A percentile compares a stretch with the other conserved stretches of the same genome.
These are phyloP conservation scores for Trifolium subterraneum DNA, from an alignment of 306 rosid genomes.

Conservation along the genomic window DNA sequence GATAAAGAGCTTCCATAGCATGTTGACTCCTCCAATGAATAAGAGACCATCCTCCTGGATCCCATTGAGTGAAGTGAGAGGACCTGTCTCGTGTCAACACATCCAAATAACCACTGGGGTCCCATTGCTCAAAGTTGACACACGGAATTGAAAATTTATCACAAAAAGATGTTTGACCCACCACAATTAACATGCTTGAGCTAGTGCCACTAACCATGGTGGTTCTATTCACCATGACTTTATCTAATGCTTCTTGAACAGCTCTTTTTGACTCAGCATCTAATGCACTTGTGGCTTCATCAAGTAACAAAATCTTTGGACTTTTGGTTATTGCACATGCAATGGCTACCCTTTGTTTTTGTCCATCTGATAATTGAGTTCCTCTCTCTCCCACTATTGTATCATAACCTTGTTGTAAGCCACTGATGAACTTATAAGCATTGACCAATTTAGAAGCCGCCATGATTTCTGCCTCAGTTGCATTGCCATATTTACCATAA, in stretches of 20 bases:
- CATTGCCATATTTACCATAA: conserved; percentile 77
- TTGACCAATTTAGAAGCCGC: conserved; percentile 78
- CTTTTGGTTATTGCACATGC: conserved; percentile 81
- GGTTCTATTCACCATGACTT: conserved; percentile 77
- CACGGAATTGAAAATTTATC: too few species aligned
- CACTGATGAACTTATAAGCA: conserved; percentile 82
- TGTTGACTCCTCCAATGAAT: too few species aligned
- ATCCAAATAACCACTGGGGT: too few species aligned
- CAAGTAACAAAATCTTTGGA: conserved; percentile 77
- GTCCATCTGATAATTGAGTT: conserved; percentile 82
- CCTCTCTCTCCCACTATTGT: conserved; percentile 88
- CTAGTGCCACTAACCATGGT: conserved; percentile 88
- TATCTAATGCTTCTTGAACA: conserved; percentile 88
- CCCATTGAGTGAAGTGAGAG: too few species aligned
- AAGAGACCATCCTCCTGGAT: too few species aligned
- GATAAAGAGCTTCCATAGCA: too few species aligned
- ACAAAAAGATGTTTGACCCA: too few species aligned
- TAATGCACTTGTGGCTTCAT: conserved; percentile 90
- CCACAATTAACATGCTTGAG: too few species aligned
- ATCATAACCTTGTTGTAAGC: conserved; percentile 80
- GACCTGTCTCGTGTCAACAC: too few species aligned
- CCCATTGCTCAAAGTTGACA: too few species aligned
- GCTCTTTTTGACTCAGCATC: conserved; percentile 87
- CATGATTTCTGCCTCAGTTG: conserved; percentile 76
- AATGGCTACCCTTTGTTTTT: conserved; percentile 85